Conservation (phyloP, 2,329 filamentous ascomycete genomes). For the Clarireedia monteithiana region DNA sequence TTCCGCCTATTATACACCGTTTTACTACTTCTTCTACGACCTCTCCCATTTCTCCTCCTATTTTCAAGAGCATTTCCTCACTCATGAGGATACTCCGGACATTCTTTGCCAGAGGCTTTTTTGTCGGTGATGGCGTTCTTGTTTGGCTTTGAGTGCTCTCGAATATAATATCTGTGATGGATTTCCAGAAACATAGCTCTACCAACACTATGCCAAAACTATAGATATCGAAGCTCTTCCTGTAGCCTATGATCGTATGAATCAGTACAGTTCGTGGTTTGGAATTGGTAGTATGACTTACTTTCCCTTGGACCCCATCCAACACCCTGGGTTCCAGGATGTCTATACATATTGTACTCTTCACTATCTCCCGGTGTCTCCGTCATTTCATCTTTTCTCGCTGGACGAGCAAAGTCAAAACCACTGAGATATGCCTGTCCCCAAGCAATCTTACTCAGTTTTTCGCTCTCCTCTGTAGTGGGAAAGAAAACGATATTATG, state of each 20-base stretch:
- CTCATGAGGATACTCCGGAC: constrained; percentile 32
- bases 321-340: constrained; percentile 29
- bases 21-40: constrained; percentile 33
- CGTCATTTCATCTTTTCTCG: constrained; percentile 41
- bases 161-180: constrained; percentile 36
- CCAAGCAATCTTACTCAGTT: constrained; percentile 29
- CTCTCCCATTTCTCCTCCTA: constrained; percentile 35
- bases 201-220: constrained; percentile 43
- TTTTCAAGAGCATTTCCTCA: constrained; percentile 26
- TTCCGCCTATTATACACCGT: constrained; percentile 32
- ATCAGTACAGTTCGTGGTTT: background rate
- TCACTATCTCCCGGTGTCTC: constrained; percentile 39
- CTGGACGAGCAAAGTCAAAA: constrained; percentile 48
- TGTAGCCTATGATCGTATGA: background rate
- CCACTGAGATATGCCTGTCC: constrained; percentile 40
- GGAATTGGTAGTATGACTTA: background rate
- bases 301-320: constrained; percentile 14
- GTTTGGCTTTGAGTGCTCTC: constrained; percentile 18
- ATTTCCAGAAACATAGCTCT: constrained; percentile 46
- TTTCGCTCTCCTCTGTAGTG: constrained; percentile 4
- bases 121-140: background rate
- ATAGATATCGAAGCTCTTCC: constrained; percentile 45
- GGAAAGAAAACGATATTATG: constrained; percentile 47
- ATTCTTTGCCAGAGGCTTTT: constrained; percentile 27
- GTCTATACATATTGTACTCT: constrained; percentile 42